Evolutionary conservation across 2,329 filamentous ascomycete genomes (phyloP), one percentile per base, ranked within the genome.

Genomic region (Cercospora sesami): DNA sequence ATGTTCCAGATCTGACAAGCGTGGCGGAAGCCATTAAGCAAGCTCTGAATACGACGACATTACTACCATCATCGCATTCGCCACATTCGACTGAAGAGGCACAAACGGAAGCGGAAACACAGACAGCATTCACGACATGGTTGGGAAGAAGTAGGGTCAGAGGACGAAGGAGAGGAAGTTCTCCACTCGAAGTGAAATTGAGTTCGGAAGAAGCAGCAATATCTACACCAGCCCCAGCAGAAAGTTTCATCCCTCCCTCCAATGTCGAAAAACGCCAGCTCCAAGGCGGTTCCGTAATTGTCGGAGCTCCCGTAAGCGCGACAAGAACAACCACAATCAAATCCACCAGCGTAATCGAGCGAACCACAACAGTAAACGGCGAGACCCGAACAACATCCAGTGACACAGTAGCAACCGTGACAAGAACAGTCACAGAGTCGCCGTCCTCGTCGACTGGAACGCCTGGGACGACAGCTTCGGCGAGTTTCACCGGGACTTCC

Each of bases 1-100:
- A 70, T 42, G 67, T 73, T 18, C 72, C 72, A 26, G 64, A 72
- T 42, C 58, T 72, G 5, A 60, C 61, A n/a, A 68, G 70, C 12
- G 62, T 69, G 21, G 42, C 51, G 33, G 64, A 69, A 31, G 66
- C 70, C 42, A 65, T 65, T 4, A 63, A 69, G 48, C 42, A 61
- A 53, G 57, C 42, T 1, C 60, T 55, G 5, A 53, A 55, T 23
- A 57, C 63, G n/a, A 63, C 60, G 5, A 69, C 63, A 10, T 18
- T 21, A 18, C 58, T 31, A 5, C 5, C 55, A 4, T 1, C 30
- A 45, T 42, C 51, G 2, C 0, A 21, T 72, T 59, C 67, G 70
- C 42, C 71, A 75, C 59, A 42, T 33, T 60, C 14, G 58, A 51
- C 31, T 5, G 28, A 14, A 39, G 45, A 21, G 53, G n/a, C 45